phyloP scores from a whole-genome alignment of 139 green algal genomes.

The Coelastrella sp. region DNA sequence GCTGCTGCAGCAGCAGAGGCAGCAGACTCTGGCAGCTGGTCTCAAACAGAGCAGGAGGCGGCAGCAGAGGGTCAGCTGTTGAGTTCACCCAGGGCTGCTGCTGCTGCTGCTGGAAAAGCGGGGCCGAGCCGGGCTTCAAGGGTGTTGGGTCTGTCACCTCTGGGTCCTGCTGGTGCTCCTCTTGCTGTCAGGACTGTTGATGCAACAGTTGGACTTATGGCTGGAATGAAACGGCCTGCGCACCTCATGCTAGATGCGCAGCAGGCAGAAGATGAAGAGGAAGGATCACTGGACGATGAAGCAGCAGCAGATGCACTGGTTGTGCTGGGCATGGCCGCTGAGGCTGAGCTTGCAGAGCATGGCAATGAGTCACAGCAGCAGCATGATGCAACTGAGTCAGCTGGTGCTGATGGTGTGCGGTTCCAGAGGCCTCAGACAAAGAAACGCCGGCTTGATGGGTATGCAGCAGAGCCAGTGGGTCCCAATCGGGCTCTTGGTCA shows the following conservation, averaged over 20 bases:
- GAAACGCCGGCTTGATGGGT: neutral
- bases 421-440: slow-evolving; percentile 15
- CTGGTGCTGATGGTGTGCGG: slow-evolving; percentile 1
- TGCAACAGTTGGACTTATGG: neutral
- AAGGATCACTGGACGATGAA: slow-evolving; percentile 21
- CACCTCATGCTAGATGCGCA: neutral
- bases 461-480: neutral
- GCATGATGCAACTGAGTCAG: neutral
- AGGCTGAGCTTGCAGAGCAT: slow-evolving; percentile 26
- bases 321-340: slow-evolving; percentile 7
- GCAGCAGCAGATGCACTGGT: slow-evolving; percentile 40
- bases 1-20: neutral
- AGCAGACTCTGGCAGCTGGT: slow-evolving; percentile 46
- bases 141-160: neutral
- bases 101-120: neutral
- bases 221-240: slow-evolving; percentile 1
- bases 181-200: neutral
- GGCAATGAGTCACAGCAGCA: neutral
- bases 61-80: slow-evolving; percentile 1
- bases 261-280: slow-evolving; percentile 20
- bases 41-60: slow-evolving; percentile 38
- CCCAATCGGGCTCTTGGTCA: neutral
- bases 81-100: slow-evolving; percentile 22
- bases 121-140: neutral
- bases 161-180: neutral